Evolutionary conservation across 1,139 yeast species (phyloP).

Genomic region (Yamadazyma mexicana): DNA sequence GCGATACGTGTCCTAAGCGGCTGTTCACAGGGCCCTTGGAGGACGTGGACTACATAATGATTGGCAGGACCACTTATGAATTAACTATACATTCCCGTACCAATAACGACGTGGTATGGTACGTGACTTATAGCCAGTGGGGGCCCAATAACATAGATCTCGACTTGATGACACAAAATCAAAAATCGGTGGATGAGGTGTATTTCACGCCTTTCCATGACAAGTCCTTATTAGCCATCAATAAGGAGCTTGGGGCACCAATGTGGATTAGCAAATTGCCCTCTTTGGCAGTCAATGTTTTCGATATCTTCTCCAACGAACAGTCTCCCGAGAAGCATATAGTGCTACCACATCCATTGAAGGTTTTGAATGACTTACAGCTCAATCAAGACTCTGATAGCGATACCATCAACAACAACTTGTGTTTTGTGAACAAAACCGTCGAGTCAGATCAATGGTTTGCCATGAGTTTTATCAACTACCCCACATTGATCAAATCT

Average conservation of each 20-base stretch:
- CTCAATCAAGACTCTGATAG: slow-evolving; percentile 19
- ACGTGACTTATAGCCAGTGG: slow-evolving; percentile 87
- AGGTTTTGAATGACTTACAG: slow-evolving; percentile 39
- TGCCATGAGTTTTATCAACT: slow-evolving; percentile 76
- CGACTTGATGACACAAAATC: slow-evolving; percentile 57
- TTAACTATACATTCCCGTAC: slow-evolving; percentile 51
- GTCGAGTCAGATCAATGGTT: slow-evolving; percentile 70
- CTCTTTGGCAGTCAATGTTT: slow-evolving; percentile 66
- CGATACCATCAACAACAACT: slow-evolving; percentile 29
- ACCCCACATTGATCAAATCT: slow-evolving; percentile 77
- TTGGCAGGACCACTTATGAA: slow-evolving; percentile 53
- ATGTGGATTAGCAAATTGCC: slow-evolving; percentile 77
- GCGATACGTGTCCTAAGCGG: slow-evolving; percentile 24
- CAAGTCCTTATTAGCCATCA: slow-evolving; percentile 65
- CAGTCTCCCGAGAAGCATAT: slow-evolving; percentile 33
- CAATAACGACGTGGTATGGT: slow-evolving; percentile 70
- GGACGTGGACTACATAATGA: slow-evolving; percentile 35
- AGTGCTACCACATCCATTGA: slow-evolving; percentile 66
- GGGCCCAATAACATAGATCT: slow-evolving; percentile 86
- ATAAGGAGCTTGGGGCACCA: slow-evolving; percentile 64
- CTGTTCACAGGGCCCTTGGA: neutral
- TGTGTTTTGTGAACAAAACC: slow-evolving; percentile 67
- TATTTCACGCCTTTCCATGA: slow-evolving; percentile 86
- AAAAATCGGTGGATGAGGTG: slow-evolving; percentile 62
- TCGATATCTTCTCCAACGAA: slow-evolving; percentile 58